Evolutionary conservation across 768 basidiomycete genomes (phyloP).

Genomic region (Leccinum sublutescens): DNA sequence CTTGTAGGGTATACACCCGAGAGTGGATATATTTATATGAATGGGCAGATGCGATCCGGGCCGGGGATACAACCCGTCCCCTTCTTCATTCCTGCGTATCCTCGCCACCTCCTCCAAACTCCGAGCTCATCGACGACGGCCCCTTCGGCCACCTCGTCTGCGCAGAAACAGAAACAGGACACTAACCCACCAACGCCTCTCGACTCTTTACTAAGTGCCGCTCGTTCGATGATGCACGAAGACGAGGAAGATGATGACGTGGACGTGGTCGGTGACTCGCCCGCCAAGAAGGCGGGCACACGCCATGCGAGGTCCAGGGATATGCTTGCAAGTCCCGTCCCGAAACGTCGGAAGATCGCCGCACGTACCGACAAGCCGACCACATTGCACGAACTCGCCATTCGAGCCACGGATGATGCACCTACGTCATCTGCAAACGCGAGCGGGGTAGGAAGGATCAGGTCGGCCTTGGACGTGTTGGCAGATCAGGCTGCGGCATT

Average conservation of each 20-base stretch:
- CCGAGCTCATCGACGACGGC: conserved; percentile 33
- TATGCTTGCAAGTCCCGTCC: conserved; percentile 35
- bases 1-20: conserved; percentile 19
- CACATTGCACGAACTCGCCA: conserved; percentile 5
- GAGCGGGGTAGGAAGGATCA: conserved; percentile 27
- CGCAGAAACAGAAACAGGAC: conserved; percentile 18
- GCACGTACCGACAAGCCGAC: conserved; percentile 11
- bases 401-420: neutral
- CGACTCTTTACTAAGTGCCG: conserved; percentile 60
- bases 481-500: conserved; percentile 70
- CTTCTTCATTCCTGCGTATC: conserved; percentile 31
- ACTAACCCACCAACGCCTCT: conserved; percentile 45
- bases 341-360: conserved; percentile 37
- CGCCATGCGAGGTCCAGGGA: conserved; percentile 29
- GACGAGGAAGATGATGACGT: conserved; percentile 34
- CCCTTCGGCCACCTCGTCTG: conserved; percentile 25
- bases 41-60: conserved; percentile 23
- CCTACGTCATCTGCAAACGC: conserved; percentile 1
- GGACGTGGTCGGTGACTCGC: conserved; percentile 22
- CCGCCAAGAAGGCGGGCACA: conserved; percentile 18
- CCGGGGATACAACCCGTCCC: conserved; percentile 32
- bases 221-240: conserved; percentile 53
- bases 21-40: conserved; percentile 32
- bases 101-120: conserved; percentile 28
- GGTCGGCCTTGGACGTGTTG: conserved; percentile 66